Evolutionary conservation across 202 grass and related monocot genomes (phyloP), one percentile per base, ranked within the genome.

Genomic region (Zoysia matrella): DNA sequence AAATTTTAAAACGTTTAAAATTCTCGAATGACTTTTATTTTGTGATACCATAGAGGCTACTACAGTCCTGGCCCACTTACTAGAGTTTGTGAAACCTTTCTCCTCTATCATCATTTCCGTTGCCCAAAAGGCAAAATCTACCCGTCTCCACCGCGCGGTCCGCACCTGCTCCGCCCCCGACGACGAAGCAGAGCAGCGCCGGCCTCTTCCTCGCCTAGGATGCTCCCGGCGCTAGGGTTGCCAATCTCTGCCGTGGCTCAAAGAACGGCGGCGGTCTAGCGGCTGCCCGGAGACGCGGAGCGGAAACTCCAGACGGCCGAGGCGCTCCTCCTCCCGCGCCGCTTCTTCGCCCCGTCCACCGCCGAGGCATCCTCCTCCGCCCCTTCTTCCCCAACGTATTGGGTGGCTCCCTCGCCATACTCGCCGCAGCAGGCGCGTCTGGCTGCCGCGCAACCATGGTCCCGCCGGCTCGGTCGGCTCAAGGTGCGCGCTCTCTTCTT

Each of bases 251-350:
- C 52, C 62, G 62, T 41, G 54, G 49, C 52, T 60, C 54, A 2
- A 41, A 60, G 53, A 80, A 70, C 62, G 70, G 75, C 75, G 76
- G 65, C 49, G 15, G 47, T 69, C 58, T 81, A 84, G 55, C 60
- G 4, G 65, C 44, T 30, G 45, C 67, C 52, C 41, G 48, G 36
- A n/a, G 74, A 22, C 22, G 22, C 22, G 22, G 22, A 22, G 22
- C 7, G 75, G 63, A 22, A 42, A 47, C 7, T 7, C 67, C 44
- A 6, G 70, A 93, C 93, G 92, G 95, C 88, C 67, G 92, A 95
- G 80, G 79, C 71, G 16, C 76, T 95, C 57, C 77, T 91, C 73
- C 69, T 65, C 48, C 64, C 86, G 63, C 43, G 77, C 68, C 47
- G 82, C 76, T 69, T 87, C 86, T 5, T 73, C 15, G 43, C 74